Evolutionary conservation across 352 stramenopile genomes (phyloP).

Genomic region (Phytophthora chlamydospora): DNA sequence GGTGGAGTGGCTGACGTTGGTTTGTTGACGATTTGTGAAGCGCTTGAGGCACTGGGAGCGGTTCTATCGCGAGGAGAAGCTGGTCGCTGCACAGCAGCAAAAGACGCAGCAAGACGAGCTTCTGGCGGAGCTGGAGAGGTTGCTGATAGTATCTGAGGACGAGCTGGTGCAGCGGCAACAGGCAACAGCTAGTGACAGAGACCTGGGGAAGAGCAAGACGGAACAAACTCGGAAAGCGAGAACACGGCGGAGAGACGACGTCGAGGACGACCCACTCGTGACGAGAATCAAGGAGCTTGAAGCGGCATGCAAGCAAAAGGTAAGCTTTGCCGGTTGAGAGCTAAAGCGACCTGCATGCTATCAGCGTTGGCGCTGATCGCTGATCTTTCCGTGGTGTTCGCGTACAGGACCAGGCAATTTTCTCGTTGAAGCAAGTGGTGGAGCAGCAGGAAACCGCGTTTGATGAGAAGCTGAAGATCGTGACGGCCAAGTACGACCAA

Average conservation of each 20-base stretch:
- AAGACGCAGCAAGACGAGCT: conserved; percentile 62
- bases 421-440: conserved; percentile 66
- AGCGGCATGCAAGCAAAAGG: conserved; percentile 79
- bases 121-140: conserved; percentile 53
- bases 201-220: conserved; percentile 9
- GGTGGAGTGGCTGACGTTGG: conserved; percentile 2
- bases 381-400: conserved; percentile 1
- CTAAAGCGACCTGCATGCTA: too few relatives aligned
- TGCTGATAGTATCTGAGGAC: conserved; percentile 43
- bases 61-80: conserved; percentile 56
- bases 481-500: conserved; percentile 78
- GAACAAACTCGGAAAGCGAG: conserved; percentile 17
- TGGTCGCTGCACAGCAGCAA: conserved; percentile 33
- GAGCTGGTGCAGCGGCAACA: conserved; percentile 32
- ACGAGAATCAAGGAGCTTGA: conserved; percentile 68
- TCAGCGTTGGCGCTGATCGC: not conserved
- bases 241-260: conserved; percentile 19
- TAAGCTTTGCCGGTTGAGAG: conserved; percentile 11
- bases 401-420: conserved; percentile 66
- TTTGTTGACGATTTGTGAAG: conserved; percentile 33
- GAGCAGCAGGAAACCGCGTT: conserved; percentile 73
- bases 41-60: conserved; percentile 65
- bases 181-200: conserved; percentile 5
- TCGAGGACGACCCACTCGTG: conserved; percentile 31
- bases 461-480: conserved; percentile 73